Percentiles rank a stretch among this genome's conserved stretches.
phyloP scores from a whole-genome alignment of 2,329 filamentous ascomycete genomes.

The Tolypocladium paradoxum region DNA sequence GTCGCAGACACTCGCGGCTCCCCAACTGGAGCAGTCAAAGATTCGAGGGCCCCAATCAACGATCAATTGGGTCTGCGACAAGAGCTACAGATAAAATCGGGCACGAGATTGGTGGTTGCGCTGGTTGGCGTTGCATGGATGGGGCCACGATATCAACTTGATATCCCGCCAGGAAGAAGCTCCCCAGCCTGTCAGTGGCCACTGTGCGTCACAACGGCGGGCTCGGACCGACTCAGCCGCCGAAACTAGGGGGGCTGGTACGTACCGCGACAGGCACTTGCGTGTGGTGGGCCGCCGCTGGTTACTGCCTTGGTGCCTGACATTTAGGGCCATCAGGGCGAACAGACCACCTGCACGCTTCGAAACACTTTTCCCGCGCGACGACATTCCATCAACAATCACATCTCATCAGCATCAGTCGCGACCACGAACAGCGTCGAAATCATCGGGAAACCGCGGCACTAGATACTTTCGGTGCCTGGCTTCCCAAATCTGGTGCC shows the following conservation, averaged over 20 bases:
- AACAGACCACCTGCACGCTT: constrained; percentile 5
- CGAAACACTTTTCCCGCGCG: constrained; percentile 20
- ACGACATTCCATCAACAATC: constrained; percentile 20
- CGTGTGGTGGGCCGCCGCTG: neutral
- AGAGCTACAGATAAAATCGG: neutral
- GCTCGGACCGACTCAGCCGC: constrained; percentile 10
- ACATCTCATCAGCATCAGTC: constrained; percentile 13
- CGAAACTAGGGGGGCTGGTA: neutral
- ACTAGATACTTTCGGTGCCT: constrained; percentile 10
- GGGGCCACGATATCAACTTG: constrained; percentile 10
- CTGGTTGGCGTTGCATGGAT: constrained; percentile 1
- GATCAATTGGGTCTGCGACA: neutral
- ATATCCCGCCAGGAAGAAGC: constrained; percentile 1
- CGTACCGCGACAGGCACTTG: neutral
- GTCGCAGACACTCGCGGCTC: constrained; percentile 1
- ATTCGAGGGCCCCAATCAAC: neutral
- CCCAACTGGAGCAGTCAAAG: neutral
- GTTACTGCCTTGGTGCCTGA: constrained; percentile 19
- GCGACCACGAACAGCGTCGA: constrained; percentile 9
- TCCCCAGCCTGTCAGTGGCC: constrained; percentile 3
- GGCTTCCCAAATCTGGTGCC: constrained; percentile 8
- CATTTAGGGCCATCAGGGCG: constrained; percentile 14
- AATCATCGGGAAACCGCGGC: constrained; percentile 13
- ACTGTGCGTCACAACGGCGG: constrained; percentile 3
- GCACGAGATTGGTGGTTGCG: neutral